These are phyloP conservation scores for Giardia muris DNA, from an alignment of 208 protist species.

Conservation along the genomic window DNA sequence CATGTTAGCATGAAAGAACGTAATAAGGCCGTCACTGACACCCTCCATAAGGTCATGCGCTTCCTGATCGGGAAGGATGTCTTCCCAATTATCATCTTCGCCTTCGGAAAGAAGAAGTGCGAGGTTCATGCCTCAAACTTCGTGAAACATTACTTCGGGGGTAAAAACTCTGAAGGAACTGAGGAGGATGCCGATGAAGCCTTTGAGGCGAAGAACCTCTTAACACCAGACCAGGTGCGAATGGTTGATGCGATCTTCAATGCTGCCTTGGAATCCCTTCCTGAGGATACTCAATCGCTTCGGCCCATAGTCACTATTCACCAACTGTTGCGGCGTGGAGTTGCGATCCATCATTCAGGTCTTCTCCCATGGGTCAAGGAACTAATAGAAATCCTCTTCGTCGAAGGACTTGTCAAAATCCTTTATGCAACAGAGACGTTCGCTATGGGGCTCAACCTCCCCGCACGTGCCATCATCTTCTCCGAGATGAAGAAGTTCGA, in stretches of 20 bases:
- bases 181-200: not conserved
- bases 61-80: not conserved
- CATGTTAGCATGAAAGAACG: not conserved
- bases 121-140: constrained; percentile 50
- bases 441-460: constrained; percentile 97
- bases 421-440: constrained; percentile 99
- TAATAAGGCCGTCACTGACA: not conserved
- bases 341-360: constrained; percentile 97
- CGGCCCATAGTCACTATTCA: constrained; percentile 37
- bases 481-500: constrained; percentile 93
- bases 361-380: constrained; percentile 96
- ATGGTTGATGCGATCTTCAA: not conserved
- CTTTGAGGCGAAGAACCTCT: not conserved
- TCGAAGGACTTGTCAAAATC: constrained; percentile 66
- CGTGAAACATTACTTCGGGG: not conserved
- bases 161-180: not conserved
- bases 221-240: not conserved
- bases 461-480: constrained; percentile 63
- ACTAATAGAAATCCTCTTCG: constrained; percentile 97
- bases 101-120: constrained; percentile 70
- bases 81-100: constrained; percentile 21
- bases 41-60: not conserved
- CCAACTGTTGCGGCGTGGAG: constrained; percentile 79
- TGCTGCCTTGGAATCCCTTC: not conserved
- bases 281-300: not conserved